A percentile compares a stretch with the other conserved stretches of the same genome.
phyloP scores from a whole-genome alignment of 495 filamentous ascomycete species.

The Aspergillus avenaceus region DNA sequence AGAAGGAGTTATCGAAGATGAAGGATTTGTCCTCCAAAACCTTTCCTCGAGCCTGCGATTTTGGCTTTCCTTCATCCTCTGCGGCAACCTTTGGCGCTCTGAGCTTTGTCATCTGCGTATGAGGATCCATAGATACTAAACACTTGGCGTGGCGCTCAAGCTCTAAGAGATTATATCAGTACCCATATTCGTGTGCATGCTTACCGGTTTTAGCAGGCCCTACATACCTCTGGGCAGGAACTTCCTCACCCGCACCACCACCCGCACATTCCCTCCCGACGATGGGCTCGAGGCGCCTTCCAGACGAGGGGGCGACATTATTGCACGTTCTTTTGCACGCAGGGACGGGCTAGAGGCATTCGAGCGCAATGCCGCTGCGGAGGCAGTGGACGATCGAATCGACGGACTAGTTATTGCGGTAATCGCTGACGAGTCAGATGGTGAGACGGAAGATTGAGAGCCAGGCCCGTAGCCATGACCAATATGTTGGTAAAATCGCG shows the following conservation, averaged over 20 bases:
- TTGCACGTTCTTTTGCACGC: slow-evolving; percentile 64
- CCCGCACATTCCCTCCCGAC: slow-evolving; percentile 81
- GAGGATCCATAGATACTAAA: slow-evolving; percentile 85
- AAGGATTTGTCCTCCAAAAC: slow-evolving; percentile 84
- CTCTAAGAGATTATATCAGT: slow-evolving; percentile 48
- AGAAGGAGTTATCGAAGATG: slow-evolving; percentile 96
- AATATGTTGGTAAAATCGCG: slow-evolving; percentile 50
- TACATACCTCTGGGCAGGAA: slow-evolving; percentile 81
- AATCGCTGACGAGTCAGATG: slow-evolving; percentile 48
- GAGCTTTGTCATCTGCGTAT: slow-evolving; percentile 75
- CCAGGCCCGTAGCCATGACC: slow-evolving; percentile 34
- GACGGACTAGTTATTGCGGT: slow-evolving; percentile 49
- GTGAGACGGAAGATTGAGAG: slow-evolving; percentile 55
- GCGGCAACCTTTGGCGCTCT: slow-evolving; percentile 56
- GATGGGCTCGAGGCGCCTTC: slow-evolving; percentile 33
- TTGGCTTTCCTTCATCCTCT: slow-evolving; percentile 59
- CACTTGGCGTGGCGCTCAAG: slow-evolving; percentile 74
- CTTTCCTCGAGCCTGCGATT: slow-evolving; percentile 65
- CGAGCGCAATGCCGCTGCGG: slow-evolving; percentile 49
- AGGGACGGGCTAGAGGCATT: slow-evolving; percentile 59
- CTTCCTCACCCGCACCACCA: slow-evolving; percentile 87
- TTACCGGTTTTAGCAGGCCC: neutral
- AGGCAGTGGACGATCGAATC: slow-evolving; percentile 54
- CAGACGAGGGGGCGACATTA: slow-evolving; percentile 31
- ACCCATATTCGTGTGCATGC: neutral